Evolutionary conservation across 352 stramenopile species (phyloP).

Genomic region (Globisporangium splendens): DNA sequence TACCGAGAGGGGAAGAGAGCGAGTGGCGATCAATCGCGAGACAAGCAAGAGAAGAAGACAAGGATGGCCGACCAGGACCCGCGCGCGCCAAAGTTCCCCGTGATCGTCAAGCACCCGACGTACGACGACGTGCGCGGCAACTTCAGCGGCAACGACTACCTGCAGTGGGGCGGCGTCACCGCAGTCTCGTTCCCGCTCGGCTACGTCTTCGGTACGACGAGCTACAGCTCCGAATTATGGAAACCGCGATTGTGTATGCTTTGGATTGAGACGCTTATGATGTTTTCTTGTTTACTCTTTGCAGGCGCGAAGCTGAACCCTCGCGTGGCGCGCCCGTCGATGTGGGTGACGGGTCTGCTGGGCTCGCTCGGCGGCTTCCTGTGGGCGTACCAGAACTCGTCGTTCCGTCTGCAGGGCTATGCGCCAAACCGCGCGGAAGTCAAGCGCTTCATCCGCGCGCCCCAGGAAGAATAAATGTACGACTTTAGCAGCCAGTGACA

Average conservation of each 20-base stretch:
- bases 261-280: neutral
- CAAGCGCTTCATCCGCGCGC: conserved; percentile 33
- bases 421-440: conserved; percentile 73
- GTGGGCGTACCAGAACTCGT: conserved; percentile 78
- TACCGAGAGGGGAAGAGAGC: conserved; percentile 1
- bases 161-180: conserved; percentile 51
- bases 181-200: conserved; percentile 67
- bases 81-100: conserved; percentile 58
- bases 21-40: conserved; percentile 12
- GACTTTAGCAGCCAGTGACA: neutral
- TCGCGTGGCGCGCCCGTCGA: conserved; percentile 54
- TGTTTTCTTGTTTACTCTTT: conserved; percentile 3
- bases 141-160: conserved; percentile 65
- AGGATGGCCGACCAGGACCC: conserved; percentile 63
- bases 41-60: conserved; percentile 4
- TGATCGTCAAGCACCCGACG: conserved; percentile 78
- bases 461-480: conserved; percentile 7
- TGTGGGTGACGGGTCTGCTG: conserved; percentile 74
- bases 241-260: neutral
- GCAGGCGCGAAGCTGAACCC: conserved; percentile 61
- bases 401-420: conserved; percentile 72
- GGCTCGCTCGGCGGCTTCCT: conserved; percentile 52
- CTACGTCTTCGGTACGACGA: conserved; percentile 70
- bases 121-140: conserved; percentile 70
- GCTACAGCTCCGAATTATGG: neutral